Evolutionary conservation across 345 rosid species (phyloP).

Genomic region (Eucalyptus decipiens): DNA sequence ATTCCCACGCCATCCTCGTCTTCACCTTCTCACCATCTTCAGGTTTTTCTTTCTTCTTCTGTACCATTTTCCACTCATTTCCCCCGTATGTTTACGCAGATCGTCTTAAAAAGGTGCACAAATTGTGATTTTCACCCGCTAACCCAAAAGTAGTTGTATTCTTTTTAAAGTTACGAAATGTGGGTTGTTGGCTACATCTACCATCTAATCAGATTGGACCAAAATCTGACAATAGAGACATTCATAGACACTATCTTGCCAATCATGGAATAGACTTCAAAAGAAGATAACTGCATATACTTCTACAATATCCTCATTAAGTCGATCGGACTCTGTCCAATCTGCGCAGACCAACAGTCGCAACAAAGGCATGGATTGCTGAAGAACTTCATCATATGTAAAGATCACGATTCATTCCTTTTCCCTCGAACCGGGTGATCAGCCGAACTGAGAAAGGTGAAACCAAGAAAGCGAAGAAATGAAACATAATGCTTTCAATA

Average conservation of each 20-base stretch:
- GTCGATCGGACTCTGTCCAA: not conserved
- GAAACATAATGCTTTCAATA: not conserved
- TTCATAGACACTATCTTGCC: not conserved
- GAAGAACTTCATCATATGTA: not conserved
- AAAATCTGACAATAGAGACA: not conserved
- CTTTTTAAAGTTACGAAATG: not conserved
- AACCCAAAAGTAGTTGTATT: rapidly evolving
- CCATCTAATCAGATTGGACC: not conserved
- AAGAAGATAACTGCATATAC: not conserved
- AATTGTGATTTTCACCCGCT: not conserved
- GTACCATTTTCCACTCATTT: not conserved
- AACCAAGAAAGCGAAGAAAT: not conserved
- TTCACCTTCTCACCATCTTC: not conserved
- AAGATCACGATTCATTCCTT: not conserved
- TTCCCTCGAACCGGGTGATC: not conserved
- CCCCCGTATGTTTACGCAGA: not conserved
- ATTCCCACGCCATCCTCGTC: not conserved
- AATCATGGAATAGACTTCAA: not conserved
- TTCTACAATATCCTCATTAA: not conserved
- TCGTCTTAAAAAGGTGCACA: not conserved
- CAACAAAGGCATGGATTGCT: not conserved
- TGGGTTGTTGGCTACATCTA: not conserved
- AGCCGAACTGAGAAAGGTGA: not conserved
- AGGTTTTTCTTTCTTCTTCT: not conserved
- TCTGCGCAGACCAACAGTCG: not conserved